A percentile compares a stretch with the other conserved stretches of the same genome.
phyloP scores from a whole-genome alignment of 257 asterid species.

The Voacanga thouarsii region DNA sequence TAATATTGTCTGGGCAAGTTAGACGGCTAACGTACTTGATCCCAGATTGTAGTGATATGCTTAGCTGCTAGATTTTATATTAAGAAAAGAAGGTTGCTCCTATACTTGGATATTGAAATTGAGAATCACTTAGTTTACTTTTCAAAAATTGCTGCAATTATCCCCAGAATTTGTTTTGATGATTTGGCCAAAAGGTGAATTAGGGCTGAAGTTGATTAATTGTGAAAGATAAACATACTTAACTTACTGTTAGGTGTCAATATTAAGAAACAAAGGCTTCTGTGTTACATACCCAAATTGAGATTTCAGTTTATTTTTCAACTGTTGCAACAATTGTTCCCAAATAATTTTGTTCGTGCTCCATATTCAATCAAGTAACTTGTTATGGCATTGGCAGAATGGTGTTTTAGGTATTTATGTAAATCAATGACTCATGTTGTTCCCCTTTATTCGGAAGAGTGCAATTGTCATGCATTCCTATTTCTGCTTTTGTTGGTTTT shows the following conservation, averaged over 20 bases:
- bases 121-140: background rate
- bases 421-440: background rate
- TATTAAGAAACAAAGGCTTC: background rate
- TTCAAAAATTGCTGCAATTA: background rate
- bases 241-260: background rate
- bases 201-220: background rate
- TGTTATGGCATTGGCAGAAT: background rate
- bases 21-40: background rate
- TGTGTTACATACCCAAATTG: background rate
- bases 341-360: background rate
- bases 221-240: background rate
- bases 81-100: background rate
- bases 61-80: background rate
- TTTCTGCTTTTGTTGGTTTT: constrained; percentile 2
- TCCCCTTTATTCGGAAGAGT: background rate
- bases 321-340: background rate
- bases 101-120: background rate
- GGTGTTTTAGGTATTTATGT: background rate
- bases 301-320: background rate
- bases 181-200: background rate
- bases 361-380: background rate
- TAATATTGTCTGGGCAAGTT: background rate
- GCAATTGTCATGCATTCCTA: background rate
- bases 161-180: background rate
- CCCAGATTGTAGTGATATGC: background rate